Conservation (phyloP, 768 basidiomycete genomes). For the Boletus edulis region DNA sequence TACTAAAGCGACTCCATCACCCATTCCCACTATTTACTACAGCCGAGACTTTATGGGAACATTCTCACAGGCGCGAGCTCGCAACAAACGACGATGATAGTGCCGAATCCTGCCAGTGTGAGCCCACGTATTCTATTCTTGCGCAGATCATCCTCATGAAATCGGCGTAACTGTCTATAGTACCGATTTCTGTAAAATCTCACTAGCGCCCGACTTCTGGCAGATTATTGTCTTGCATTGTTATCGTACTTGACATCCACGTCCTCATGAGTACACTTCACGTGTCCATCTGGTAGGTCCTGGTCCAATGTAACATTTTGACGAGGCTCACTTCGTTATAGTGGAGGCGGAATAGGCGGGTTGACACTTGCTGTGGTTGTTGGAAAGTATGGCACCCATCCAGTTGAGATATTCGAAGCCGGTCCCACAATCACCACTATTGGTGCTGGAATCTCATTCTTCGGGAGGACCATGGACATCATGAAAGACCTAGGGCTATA, state of each 20-base stretch:
- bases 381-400: slow-evolving; percentile 21
- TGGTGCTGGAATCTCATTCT: slow-evolving; percentile 47
- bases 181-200: no score
- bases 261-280: slow-evolving; percentile 9
- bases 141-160: background rate
- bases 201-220: no score
- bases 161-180: no score
- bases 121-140: background rate
- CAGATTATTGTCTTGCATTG: no score
- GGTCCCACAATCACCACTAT: slow-evolving; percentile 38
- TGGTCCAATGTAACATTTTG: background rate
- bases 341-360: slow-evolving; percentile 41
- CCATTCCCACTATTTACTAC: no score
- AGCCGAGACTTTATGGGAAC: no score
- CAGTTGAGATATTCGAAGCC: slow-evolving; percentile 43
- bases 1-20: no score
- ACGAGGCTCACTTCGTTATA: slow-evolving; percentile 3
- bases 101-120: background rate
- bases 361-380: slow-evolving; percentile 33
- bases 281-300: slow-evolving; percentile 19
- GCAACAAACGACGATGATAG: no score
- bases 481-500: slow-evolving; percentile 39
- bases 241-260: background rate
- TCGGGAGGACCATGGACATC: slow-evolving; percentile 44
- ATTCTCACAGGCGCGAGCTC: no score